Evolutionary conservation across 495 filamentous ascomycete species (phyloP).

Genomic region (Thermothielavioides terrestris): DNA sequence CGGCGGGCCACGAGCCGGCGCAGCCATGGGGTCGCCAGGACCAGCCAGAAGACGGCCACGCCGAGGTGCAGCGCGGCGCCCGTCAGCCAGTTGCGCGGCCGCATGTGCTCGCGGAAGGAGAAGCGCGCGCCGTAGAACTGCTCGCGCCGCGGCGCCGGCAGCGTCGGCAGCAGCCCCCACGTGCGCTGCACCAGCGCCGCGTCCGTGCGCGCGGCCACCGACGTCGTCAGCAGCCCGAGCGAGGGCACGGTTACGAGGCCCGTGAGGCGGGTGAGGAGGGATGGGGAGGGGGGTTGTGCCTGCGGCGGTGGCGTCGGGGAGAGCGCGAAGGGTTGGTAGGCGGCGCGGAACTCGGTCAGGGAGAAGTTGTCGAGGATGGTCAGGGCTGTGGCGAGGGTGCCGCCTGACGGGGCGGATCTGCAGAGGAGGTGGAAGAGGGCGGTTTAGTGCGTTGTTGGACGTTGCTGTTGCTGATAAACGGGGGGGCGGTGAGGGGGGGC

Average conservation of each 20-base stretch:
- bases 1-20: conserved; percentile 27
- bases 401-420: conserved; percentile 58
- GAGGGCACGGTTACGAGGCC: conserved; percentile 55
- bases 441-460: too few relatives aligned
- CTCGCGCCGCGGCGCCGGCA: conserved; percentile 15
- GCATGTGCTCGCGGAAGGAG: conserved; percentile 59
- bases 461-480: neutral
- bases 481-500: neutral
- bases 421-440: neutral
- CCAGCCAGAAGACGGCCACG: conserved; percentile 40
- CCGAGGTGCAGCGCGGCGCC: conserved; percentile 52
- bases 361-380: conserved; percentile 55
- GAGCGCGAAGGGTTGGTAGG: conserved; percentile 55
- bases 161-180: conserved; percentile 61
- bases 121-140: conserved; percentile 65
- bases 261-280: conserved; percentile 41
- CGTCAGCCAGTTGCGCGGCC: conserved; percentile 48
- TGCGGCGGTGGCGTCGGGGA: conserved; percentile 47
- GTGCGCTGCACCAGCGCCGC: conserved; percentile 61
- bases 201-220: conserved; percentile 51
- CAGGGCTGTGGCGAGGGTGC: conserved; percentile 59
- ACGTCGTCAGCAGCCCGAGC: conserved; percentile 60
- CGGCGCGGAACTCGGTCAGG: conserved; percentile 45
- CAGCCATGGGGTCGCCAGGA: conserved; percentile 41
- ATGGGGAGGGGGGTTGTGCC: conserved; percentile 34